Conservation (phyloP, 2,329 filamentous ascomycete species). For the Ramichloridium luteum region DNA sequence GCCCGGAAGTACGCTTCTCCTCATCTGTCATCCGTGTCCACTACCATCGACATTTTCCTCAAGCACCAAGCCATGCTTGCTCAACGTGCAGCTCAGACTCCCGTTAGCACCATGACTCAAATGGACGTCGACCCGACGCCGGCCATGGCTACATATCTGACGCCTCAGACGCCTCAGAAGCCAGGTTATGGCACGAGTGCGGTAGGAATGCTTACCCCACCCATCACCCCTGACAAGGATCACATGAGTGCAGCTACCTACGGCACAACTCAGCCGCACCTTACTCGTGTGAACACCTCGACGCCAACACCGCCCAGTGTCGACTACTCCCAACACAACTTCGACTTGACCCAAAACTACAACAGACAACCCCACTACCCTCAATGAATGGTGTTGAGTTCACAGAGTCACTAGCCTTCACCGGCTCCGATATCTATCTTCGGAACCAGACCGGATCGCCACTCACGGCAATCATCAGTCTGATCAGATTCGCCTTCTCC, state of each 20-base stretch:
- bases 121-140: slow-evolving; percentile 18
- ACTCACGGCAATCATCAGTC: no score
- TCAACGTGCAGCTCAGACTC: slow-evolving; percentile 19
- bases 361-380: slow-evolving; percentile 10
- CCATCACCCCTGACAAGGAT: slow-evolving; percentile 63
- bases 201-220: slow-evolving; percentile 71
- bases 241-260: slow-evolving; percentile 15
- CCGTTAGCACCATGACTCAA: slow-evolving; percentile 10
- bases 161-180: slow-evolving; percentile 72
- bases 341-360: slow-evolving; percentile 7
- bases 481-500: no score
- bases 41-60: slow-evolving; percentile 54
- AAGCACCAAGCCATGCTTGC: slow-evolving; percentile 40
- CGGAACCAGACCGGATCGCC: no score
- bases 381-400: no score
- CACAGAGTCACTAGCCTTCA: no score
- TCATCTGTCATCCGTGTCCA: slow-evolving; percentile 53
- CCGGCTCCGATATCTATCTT: no score
- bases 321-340: slow-evolving; percentile 16
- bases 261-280: slow-evolving; percentile 15
- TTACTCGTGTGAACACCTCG: slow-evolving; percentile 13
- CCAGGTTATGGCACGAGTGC: slow-evolving; percentile 52
- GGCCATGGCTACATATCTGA: slow-evolving; percentile 34
- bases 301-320: slow-evolving; percentile 24
- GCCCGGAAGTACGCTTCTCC: slow-evolving; percentile 56